These are phyloP conservation scores for Astragalus membranaceus DNA, from an alignment of 306 rosid species.

Conservation along the genomic window DNA sequence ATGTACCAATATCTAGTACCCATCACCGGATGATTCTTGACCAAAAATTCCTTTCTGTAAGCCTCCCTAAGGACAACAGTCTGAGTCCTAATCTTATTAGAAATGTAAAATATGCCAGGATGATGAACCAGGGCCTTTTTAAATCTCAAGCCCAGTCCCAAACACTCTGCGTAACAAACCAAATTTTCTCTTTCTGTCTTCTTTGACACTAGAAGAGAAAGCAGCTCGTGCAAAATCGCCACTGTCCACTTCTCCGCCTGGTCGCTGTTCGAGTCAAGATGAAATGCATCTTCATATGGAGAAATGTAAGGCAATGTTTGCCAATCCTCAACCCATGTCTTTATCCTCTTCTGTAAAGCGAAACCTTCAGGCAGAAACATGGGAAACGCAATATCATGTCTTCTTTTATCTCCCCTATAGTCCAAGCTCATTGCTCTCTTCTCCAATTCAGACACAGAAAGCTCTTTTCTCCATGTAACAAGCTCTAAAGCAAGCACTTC, in stretches of 20 bases:
- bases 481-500: conserved; percentile 66
- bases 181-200: conserved; percentile 60
- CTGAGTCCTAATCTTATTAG: conserved; percentile 75
- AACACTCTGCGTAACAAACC: conserved; percentile 50
- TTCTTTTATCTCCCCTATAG: conserved; percentile 15
- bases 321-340: conserved; percentile 73
- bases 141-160: conserved; percentile 64
- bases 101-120: conserved; percentile 78
- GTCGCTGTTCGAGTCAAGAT: conserved; percentile 49
- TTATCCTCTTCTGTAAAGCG: conserved; percentile 63
- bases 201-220: conserved; percentile 71
- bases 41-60: conserved; percentile 58
- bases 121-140: conserved; percentile 75
- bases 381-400: conserved; percentile 47
- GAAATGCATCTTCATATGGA: conserved; percentile 72
- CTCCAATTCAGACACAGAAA: conserved; percentile 67
- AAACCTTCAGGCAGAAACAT: conserved; percentile 66
- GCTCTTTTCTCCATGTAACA: conserved; percentile 59
- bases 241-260: conserved; percentile 88
- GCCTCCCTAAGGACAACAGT: conserved; percentile 82
- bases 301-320: conserved; percentile 78
- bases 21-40: conserved; percentile 66
- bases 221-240: conserved; percentile 76
- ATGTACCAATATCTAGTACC: conserved; percentile 61
- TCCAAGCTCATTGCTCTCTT: conserved; percentile 31